Base-by-base conservation (phyloP, 1,284 basidiomycete genomes). In the Leccinum fallax region DNA sequence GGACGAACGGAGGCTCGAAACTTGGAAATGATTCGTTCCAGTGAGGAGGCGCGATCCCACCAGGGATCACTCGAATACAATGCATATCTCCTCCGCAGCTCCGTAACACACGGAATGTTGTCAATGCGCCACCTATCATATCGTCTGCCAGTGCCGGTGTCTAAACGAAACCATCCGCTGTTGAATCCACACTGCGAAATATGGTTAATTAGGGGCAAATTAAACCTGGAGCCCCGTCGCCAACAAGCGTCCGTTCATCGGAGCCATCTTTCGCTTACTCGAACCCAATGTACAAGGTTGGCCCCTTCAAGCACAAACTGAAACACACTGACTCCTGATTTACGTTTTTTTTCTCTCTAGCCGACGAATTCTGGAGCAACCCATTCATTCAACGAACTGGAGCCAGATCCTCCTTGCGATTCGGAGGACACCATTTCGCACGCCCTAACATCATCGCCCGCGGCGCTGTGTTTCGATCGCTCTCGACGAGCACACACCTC, bases 171-270 rank as follows among this genome's bases (percentile, higher is more conserved):
- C 52, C 43, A 55, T 10, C 28, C 30, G n/a, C 57, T 4, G 21
- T 21, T 21, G 40, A 57, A 65, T 53, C 53, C 32, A 49, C 26
- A 49, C 8, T 11, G n/a, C n/a, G 9, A 11, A 43, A 43, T 24
- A 24, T 49, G 36, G 43, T 5, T 19, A 30, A 8, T 36, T 55
- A 59, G 36, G 55, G 48, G 7, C 6, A 68, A 49, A 68, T 49
- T 46, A 59, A 66, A 65, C 57, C 53, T 54, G 58, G 55, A 58
- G 57, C 48, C 56, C 59, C 61, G 38, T 53, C 58, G 58, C 67
- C 63, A n/a, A 43, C 40, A 68, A 70, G 57, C 57, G 32, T 52
- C 60, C 66, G 61, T 36, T 48, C 53, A 43, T 66, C 63, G 57
- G 49, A 51, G 21, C 28, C 26, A 55, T 55, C 32, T 38, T 21